A percentile compares a stretch with the other conserved stretches of the same genome.
Evolutionary conservation across 768 basidiomycete species (phyloP).

Genomic region (Boletellus ananiceps): DNA sequence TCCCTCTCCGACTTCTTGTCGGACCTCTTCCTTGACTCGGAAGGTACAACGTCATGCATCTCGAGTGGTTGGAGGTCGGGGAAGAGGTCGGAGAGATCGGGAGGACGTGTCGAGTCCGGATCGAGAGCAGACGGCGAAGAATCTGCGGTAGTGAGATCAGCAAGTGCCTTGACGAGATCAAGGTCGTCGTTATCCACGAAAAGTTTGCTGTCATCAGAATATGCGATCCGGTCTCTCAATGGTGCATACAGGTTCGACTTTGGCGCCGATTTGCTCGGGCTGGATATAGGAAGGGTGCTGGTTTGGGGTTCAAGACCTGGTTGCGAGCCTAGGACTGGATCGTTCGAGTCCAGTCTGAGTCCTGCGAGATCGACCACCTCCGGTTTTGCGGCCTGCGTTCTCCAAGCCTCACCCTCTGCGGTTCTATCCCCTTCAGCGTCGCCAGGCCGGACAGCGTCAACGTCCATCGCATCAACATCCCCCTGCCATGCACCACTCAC

Average conservation of each 20-base stretch:
- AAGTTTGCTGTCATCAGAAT: conserved; percentile 38
- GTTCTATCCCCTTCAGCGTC: conserved; percentile 28
- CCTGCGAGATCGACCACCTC: conserved; percentile 29
- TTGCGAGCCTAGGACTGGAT: conserved; percentile 48
- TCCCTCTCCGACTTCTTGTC: conserved; percentile 58
- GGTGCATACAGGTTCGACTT: conserved; percentile 50
- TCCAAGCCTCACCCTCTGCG: conserved; percentile 1
- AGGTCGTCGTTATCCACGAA: conserved; percentile 53
- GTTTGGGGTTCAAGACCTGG: conserved; percentile 37
- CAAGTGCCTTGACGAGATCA: conserved; percentile 47
- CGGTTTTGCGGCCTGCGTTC: conserved; percentile 23
- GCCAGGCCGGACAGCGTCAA: conserved; percentile 21
- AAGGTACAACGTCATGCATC: conserved; percentile 44
- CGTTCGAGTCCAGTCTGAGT: conserved; percentile 52
- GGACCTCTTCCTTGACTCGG: conserved; percentile 44
- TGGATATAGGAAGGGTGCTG: conserved; percentile 5
- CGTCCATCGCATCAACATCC: conserved; percentile 31
- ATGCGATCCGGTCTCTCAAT: conserved; percentile 54
- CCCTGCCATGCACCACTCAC: conserved; percentile 16
- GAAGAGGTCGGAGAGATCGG: conserved; percentile 67
- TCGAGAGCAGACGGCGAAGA: conserved; percentile 12
- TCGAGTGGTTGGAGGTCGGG: conserved; percentile 71
- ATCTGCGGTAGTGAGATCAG: conserved; percentile 34
- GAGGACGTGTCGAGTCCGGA: conserved; percentile 28
- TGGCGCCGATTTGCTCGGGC: conserved; percentile 34